A percentile compares a stretch with the other conserved stretches of the same genome.
Evolutionary conservation across 2,329 filamentous ascomycete genomes (phyloP).

Genomic region (Lachnellula hyalina): DNA sequence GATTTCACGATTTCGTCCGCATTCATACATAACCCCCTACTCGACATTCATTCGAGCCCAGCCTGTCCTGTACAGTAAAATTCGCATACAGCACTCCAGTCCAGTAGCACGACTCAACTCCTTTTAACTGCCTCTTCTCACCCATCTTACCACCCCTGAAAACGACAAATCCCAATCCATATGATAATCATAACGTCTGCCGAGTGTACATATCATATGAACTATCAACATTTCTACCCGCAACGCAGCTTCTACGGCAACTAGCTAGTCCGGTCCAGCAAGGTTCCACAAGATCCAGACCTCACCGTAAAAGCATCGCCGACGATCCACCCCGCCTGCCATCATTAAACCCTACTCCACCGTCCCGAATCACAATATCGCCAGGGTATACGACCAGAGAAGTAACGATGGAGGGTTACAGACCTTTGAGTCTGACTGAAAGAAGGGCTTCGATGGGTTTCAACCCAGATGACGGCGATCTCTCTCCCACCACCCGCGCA

Average conservation of each 20-base stretch:
- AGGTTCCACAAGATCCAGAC: not conserved
- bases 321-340: too few relatives aligned
- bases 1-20: not conserved
- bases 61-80: not conserved
- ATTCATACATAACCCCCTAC: not conserved
- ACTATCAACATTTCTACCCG: not conserved
- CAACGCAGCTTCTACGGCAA: too few relatives aligned
- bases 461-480: conserved; percentile 42
- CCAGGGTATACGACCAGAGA: not conserved
- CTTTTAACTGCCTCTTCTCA: not conserved
- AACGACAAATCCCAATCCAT: not conserved
- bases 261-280: too few relatives aligned
- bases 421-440: conserved; percentile 56
- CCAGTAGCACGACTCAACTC: not conserved
- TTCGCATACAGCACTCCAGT: not conserved
- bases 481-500: conserved; percentile 27
- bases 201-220: conserved; percentile 3
- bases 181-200: not conserved
- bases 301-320: not conserved
- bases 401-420: conserved; percentile 30
- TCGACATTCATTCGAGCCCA: not conserved
- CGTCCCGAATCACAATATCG: not conserved
- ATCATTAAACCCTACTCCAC: not conserved
- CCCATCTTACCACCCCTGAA: not conserved
- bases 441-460: conserved; percentile 52